Evolutionary conservation across 2,329 filamentous ascomycete genomes (phyloP), one percentile per base, ranked within the genome.

Genomic region (Periconia sp.): DNA sequence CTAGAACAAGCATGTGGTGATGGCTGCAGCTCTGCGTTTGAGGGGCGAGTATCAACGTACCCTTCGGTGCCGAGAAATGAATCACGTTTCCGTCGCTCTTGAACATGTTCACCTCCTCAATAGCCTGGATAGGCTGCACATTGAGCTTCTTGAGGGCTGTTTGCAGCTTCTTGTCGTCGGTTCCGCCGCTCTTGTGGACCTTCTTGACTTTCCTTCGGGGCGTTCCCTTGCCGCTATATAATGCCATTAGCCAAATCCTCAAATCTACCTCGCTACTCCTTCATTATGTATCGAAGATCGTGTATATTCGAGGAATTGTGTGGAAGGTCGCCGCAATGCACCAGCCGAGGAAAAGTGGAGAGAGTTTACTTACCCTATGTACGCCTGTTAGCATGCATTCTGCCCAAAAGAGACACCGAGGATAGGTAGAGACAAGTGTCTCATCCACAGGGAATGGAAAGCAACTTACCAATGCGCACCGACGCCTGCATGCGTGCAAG

Each of bases 101-200:
- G 87, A 99, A 99, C 94, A 99, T 99, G 87, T 99, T 99, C 75
- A 99, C 94, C 83, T 99, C 94, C 86, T 99, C 94, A 68, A 99
- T 99, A 60, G 89, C 90, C 82, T 95, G 92, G 78, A 99, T 97
- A 69, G 94, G 94, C 85, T 99, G 94, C 48, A 95, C 92, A 79
- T 97, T 97, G 76, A 99, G 86, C 88, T 99, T 99, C 89, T 99
- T 99, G 61, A 99, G 84, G 53, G 90, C 81, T 52, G 87, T 85
- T 81, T 99, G 94, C 57, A 99, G 89, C 86, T 99, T 99, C 89
- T 96, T 97, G 87, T 99, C 94, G 74, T 99, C 94, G 76, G 89
- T 90, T 73, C 88, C 90, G 61, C 88, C 88, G 75, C 85, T 89
- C 76, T 90, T 90, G 78, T 95, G 89, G 61, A 92, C 89, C 79